phyloP scores from a whole-genome alignment of 139 green algal genomes.

The Zygnema circumcarinatum region DNA sequence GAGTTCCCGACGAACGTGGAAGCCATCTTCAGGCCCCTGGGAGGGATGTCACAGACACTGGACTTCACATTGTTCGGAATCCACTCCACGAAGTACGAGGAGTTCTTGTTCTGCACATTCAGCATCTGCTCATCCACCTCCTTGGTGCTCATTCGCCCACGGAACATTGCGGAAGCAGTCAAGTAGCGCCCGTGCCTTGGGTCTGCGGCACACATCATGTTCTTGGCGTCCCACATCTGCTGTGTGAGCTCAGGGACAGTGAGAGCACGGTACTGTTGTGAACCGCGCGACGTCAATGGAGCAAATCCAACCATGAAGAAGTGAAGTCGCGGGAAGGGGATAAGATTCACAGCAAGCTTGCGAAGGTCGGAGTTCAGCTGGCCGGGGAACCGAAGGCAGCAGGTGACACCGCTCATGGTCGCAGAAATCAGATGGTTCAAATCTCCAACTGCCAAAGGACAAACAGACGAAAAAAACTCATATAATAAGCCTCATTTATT shows the following conservation, averaged over 20 bases:
- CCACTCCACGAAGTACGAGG: conserved; percentile 98
- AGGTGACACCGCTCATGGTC: conserved; percentile 99
- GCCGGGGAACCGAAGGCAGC: conserved; percentile 98
- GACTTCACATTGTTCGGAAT: conserved; percentile 99
- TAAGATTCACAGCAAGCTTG: conserved; percentile 99
- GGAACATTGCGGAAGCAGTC: conserved; percentile 95
- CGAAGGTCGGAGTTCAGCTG: conserved; percentile 99
- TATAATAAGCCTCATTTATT: too few relatives aligned
- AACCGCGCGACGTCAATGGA: conserved; percentile 92
- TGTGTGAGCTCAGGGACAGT: conserved; percentile 99
- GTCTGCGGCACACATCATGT: conserved; percentile 99
- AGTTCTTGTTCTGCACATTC: conserved; percentile 99
- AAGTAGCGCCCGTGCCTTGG: conserved; percentile 97
- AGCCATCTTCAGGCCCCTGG: conserved; percentile 96
- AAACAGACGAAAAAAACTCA: too few relatives aligned
- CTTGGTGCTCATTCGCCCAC: conserved; percentile 96
- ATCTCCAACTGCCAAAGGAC: conserved; percentile 67
- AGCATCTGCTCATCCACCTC: conserved; percentile 99
- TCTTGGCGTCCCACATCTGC: conserved; percentile 99
- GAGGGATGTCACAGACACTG: conserved; percentile 95
- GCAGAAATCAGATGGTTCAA: conserved; percentile 97
- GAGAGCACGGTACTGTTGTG: conserved; percentile 92
- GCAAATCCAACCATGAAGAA: conserved; percentile 99
- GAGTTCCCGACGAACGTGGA: conserved; percentile 97
- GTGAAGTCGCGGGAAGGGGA: conserved; percentile 98